Conservation (phyloP, 108 stramenopile species). For the Skeletonema marinoi region DNA sequence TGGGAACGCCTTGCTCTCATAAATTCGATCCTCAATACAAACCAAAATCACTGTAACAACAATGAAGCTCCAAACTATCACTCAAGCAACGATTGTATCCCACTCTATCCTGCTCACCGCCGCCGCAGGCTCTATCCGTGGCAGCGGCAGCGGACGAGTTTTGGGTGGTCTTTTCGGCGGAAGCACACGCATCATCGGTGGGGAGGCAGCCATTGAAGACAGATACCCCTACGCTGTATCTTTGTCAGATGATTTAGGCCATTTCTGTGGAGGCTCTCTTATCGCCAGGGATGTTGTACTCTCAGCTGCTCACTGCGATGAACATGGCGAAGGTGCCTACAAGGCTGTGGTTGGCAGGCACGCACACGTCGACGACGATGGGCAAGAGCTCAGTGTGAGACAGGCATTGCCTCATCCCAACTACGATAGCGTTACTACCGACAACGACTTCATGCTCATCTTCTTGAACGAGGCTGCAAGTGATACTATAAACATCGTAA, state of each 20-base stretch:
- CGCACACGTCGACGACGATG: not conserved
- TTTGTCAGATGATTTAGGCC: slow-evolving; percentile 8
- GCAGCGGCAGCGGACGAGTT: not conserved
- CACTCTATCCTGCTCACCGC: not conserved
- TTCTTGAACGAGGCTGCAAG: slow-evolving; percentile 24
- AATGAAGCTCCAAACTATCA: no score
- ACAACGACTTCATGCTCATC: slow-evolving; percentile 35
- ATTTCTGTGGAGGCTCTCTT: slow-evolving; percentile 28
- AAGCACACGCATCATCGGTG: slow-evolving; percentile 22
- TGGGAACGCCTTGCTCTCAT: no score
- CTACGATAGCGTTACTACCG: slow-evolving; percentile 12
- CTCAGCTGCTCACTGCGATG: slow-evolving; percentile 14
- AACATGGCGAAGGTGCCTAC: not conserved
- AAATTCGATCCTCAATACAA: no score
- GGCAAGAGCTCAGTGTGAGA: slow-evolving; percentile 14
- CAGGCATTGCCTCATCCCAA: slow-evolving; percentile 14
- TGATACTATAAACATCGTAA: slow-evolving; percentile 14
- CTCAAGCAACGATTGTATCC: no score
- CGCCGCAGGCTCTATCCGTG: slow-evolving; percentile 1
- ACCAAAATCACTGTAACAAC: no score
- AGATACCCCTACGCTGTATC: slow-evolving; percentile 30
- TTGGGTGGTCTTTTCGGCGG: not conserved
- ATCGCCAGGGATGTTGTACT: slow-evolving; percentile 23
- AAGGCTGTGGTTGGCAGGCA: slow-evolving; percentile 16
- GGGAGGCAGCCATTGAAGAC: not conserved